Conservation (phyloP, 345 rosid species). For the Trapa incisa region DNA sequence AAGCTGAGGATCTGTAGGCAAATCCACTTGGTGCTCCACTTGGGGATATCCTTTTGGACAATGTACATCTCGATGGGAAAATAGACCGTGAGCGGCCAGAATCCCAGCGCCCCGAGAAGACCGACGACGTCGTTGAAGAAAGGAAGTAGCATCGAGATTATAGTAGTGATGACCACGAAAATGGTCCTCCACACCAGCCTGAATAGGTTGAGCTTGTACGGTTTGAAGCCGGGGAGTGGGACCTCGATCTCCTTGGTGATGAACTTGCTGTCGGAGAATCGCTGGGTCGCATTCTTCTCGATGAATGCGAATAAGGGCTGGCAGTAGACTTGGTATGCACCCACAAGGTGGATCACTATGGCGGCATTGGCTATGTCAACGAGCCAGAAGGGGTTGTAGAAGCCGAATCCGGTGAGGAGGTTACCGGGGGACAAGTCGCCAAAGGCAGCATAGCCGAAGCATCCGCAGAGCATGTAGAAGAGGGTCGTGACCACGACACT, state of each 20-base stretch:
- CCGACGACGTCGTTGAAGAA: conserved; percentile 77
- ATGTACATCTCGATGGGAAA: conserved; percentile 89
- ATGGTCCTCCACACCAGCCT: conserved; percentile 68
- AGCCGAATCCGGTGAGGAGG: conserved; percentile 68
- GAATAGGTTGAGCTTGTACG: conserved; percentile 49
- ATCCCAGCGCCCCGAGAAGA: conserved; percentile 73
- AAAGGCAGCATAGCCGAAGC: conserved; percentile 40
- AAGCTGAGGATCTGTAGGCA: conserved; percentile 54
- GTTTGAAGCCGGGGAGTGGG: conserved; percentile 26
- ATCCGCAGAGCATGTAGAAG: conserved; percentile 9
- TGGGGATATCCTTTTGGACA: conserved; percentile 45
- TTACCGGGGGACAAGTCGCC: conserved; percentile 75
- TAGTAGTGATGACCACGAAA: conserved; percentile 53
- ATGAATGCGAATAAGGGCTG: conserved; percentile 80
- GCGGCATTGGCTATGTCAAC: conserved; percentile 80
- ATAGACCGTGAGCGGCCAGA: conserved; percentile 83
- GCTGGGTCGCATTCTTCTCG: conserved; percentile 36
- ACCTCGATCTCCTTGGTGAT: conserved; percentile 39
- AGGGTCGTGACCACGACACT: conserved; percentile 9
- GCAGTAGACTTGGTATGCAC: conserved; percentile 85
- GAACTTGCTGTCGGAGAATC: conserved; percentile 47
- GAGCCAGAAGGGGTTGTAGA: conserved; percentile 72
- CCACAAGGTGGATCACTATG: conserved; percentile 64
- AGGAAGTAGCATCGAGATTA: conserved; percentile 75
- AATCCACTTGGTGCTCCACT: conserved; percentile 69